Percentiles rank a stretch among this genome's conserved stretches.
Conservation (phyloP, 495 filamentous ascomycete genomes). For the Lindgomyces ingoldianus region DNA sequence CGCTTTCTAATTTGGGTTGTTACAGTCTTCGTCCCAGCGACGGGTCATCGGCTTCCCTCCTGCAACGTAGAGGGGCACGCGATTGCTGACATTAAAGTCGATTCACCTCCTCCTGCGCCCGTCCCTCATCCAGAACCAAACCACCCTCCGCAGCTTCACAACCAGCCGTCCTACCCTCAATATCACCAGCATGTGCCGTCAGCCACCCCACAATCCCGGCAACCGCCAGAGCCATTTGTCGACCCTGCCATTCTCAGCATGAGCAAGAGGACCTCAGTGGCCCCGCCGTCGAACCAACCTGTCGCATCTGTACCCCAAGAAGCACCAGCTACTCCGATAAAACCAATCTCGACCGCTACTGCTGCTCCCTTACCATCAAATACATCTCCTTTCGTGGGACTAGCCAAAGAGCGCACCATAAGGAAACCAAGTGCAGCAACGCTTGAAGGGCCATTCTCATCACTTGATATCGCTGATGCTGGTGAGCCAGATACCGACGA, state of each 20-base stretch:
- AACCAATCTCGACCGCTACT: slow-evolving; percentile 32
- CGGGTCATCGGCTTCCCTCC: slow-evolving; percentile 50
- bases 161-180: slow-evolving; percentile 17
- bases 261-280: slow-evolving; percentile 34
- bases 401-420: slow-evolving; percentile 22
- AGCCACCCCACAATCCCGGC: slow-evolving; percentile 8
- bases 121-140: slow-evolving; percentile 30
- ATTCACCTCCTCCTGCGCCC: slow-evolving; percentile 19
- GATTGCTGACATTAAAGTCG: slow-evolving; percentile 61
- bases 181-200: slow-evolving; percentile 18
- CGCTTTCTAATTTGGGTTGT: not conserved
- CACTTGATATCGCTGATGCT: slow-evolving; percentile 36
- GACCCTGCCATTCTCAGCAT: slow-evolving; percentile 49
- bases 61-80: slow-evolving; percentile 57
- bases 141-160: slow-evolving; percentile 35
- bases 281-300: slow-evolving; percentile 12
- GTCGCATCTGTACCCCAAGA: slow-evolving; percentile 32
- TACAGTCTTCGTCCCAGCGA: slow-evolving; percentile 55
- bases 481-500: slow-evolving; percentile 33
- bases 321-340: slow-evolving; percentile 42
- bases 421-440: slow-evolving; percentile 36
- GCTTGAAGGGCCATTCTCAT: slow-evolving; percentile 38
- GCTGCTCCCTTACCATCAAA: slow-evolving; percentile 37
- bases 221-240: slow-evolving; percentile 37
- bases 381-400: slow-evolving; percentile 41